These are phyloP conservation scores for Spathaspora arborariae DNA, from an alignment of 805 yeast species.

Conservation along the genomic window DNA sequence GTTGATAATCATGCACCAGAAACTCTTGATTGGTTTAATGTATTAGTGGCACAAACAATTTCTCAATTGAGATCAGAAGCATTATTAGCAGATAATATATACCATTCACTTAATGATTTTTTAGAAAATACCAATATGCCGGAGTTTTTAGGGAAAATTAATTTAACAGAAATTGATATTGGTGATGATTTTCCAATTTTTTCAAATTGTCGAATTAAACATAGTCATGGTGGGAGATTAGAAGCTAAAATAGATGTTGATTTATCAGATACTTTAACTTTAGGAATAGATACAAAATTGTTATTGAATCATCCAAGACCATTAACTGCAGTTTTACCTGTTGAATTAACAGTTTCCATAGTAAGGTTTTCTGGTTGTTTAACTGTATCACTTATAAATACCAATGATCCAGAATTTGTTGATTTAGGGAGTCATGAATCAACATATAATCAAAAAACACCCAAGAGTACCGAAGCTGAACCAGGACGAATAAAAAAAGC, in stretches of 20 bases:
- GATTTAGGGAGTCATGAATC: slow-evolving; percentile 8
- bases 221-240: slow-evolving; percentile 50
- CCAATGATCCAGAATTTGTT: slow-evolving; percentile 33
- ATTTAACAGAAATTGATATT: slow-evolving; percentile 81
- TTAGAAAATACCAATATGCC: slow-evolving; percentile 65
- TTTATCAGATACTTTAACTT: slow-evolving; percentile 77
- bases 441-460: neutral
- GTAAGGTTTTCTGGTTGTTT: slow-evolving; percentile 89
- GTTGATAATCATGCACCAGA: slow-evolving; percentile 85
- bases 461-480: slow-evolving; percentile 2
- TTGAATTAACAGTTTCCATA: slow-evolving; percentile 78
- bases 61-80: slow-evolving; percentile 91
- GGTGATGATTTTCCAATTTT: slow-evolving; percentile 96
- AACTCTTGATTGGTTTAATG: slow-evolving; percentile 96
- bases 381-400: slow-evolving; percentile 64
- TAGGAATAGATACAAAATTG: slow-evolving; percentile 79
- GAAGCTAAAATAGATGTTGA: slow-evolving; percentile 93
- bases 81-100: slow-evolving; percentile 73
- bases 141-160: slow-evolving; percentile 73
- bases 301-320: slow-evolving; percentile 81
- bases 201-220: slow-evolving; percentile 82
- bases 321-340: slow-evolving; percentile 81
- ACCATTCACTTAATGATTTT: slow-evolving; percentile 70
- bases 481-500: slow-evolving; percentile 4
- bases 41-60: slow-evolving; percentile 84